phyloP scores from a whole-genome alignment of 306 rosid species.

The Cucurbita ficifolia region DNA sequence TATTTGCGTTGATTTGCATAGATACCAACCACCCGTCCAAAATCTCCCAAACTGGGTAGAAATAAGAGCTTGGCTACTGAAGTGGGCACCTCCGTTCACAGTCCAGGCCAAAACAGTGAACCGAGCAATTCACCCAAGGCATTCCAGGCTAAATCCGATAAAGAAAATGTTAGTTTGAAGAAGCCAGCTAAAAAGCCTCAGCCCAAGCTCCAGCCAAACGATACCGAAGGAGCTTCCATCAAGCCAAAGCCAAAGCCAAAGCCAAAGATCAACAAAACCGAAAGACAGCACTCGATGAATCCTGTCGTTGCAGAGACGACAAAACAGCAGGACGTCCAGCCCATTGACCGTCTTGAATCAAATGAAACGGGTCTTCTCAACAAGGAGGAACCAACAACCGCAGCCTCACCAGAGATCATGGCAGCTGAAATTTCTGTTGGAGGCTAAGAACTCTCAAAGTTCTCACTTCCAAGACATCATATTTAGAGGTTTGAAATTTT shows the following conservation, averaged over 20 bases:
- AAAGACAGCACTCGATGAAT: constrained; percentile 25
- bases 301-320: constrained; percentile 13
- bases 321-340: constrained; percentile 22
- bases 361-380: constrained; percentile 14
- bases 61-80: constrained; percentile 37
- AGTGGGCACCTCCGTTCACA: constrained; percentile 25
- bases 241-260: constrained; percentile 16
- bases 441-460: constrained; percentile 13
- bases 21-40: constrained; percentile 86
- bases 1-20: neutral
- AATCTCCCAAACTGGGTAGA: constrained; percentile 94
- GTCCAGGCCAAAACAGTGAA: constrained; percentile 32
- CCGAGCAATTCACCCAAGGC: constrained; percentile 32
- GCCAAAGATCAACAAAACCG: constrained; percentile 13
- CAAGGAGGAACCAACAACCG: constrained; percentile 14
- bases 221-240: constrained; percentile 17
- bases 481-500: neutral
- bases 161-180: constrained; percentile 31
- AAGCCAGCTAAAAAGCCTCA: constrained; percentile 41
- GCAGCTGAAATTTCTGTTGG: constrained; percentile 53
- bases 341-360: constrained; percentile 12
- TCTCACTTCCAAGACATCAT: neutral
- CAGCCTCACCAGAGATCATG: constrained; percentile 34
- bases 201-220: constrained; percentile 27
- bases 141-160: constrained; percentile 16